Evolutionary conservation across 306 rosid genomes (phyloP).

Genomic region (Gastrolobium villosum): DNA sequence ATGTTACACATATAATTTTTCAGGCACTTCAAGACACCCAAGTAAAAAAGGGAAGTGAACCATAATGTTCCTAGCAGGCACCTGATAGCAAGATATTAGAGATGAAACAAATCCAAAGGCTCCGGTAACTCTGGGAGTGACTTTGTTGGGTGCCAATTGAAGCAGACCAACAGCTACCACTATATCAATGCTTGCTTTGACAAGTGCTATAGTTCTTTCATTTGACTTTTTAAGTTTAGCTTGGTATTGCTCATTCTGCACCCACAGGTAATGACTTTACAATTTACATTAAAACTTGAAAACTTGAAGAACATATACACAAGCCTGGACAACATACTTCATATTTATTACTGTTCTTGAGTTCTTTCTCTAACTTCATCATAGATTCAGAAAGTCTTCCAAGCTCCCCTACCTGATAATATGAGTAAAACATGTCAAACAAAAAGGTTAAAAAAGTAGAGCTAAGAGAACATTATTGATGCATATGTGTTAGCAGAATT

Average conservation of each 20-base stretch:
- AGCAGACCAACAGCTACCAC: slow-evolving; percentile 94
- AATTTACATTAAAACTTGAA: slow-evolving; percentile 36
- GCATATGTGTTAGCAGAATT: background rate
- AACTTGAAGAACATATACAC: slow-evolving; percentile 25
- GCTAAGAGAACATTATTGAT: background rate
- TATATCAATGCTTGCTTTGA: slow-evolving; percentile 80
- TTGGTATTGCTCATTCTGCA: slow-evolving; percentile 82
- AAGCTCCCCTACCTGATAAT: slow-evolving; percentile 84
- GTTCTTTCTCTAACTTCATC: slow-evolving; percentile 91
- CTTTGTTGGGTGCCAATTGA: slow-evolving; percentile 90
- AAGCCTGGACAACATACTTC: slow-evolving; percentile 64
- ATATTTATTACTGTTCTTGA: slow-evolving; percentile 69
- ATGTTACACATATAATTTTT: slow-evolving; percentile 17
- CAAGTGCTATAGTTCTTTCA: slow-evolving; percentile 83
- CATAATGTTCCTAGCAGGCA: slow-evolving; percentile 43
- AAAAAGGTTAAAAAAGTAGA: slow-evolving; percentile 19
- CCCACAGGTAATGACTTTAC: background rate
- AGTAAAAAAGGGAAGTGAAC: slow-evolving; percentile 32
- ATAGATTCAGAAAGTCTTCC: slow-evolving; percentile 88
- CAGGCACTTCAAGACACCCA: background rate
- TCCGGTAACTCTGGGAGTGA: slow-evolving; percentile 92
- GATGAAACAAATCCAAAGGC: slow-evolving; percentile 89
- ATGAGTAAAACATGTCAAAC: slow-evolving; percentile 35
- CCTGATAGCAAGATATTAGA: slow-evolving; percentile 98
- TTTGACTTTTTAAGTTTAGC: slow-evolving; percentile 78